A percentile compares a stretch with the other conserved stretches of the same genome.
Evolutionary conservation across 345 rosid genomes (phyloP).

Genomic region (Citrus inodora): DNA sequence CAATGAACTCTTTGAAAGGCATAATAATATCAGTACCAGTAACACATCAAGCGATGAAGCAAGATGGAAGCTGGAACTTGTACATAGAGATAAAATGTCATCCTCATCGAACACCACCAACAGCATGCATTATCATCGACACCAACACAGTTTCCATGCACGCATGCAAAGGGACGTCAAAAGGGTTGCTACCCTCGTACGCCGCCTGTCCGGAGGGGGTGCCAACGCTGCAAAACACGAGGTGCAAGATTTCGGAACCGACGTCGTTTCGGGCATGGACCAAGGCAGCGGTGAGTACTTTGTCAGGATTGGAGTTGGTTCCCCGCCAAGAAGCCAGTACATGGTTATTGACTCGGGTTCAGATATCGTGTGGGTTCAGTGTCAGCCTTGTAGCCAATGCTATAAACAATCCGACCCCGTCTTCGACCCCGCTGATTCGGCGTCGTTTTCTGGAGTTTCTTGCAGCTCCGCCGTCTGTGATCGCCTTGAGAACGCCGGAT

Average conservation of each 20-base stretch:
- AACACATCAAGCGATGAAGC: not conserved
- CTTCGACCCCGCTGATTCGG: slow-evolving; percentile 79
- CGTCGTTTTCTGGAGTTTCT: slow-evolving; percentile 66
- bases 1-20: slow-evolving; percentile 23
- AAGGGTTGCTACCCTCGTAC: slow-evolving; percentile 54
- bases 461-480: slow-evolving; percentile 78
- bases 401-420: slow-evolving; percentile 91
- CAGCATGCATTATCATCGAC: slow-evolving; percentile 29
- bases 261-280: slow-evolving; percentile 90
- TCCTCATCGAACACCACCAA: not conserved
- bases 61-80: slow-evolving; percentile 43
- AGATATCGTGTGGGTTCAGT: slow-evolving; percentile 97
- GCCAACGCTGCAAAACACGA: not conserved
- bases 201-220: slow-evolving; percentile 36
- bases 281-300: slow-evolving; percentile 98
- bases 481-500: slow-evolving; percentile 67
- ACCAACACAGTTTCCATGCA: slow-evolving; percentile 43
- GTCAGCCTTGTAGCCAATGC: slow-evolving; percentile 87
- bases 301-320: slow-evolving; percentile 86
- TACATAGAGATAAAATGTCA: slow-evolving; percentile 61
- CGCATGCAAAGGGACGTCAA: slow-evolving; percentile 62
- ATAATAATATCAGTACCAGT: not conserved
- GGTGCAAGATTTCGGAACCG: slow-evolving; percentile 69
- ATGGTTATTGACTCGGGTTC: slow-evolving; percentile 95
- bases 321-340: slow-evolving; percentile 80